These are phyloP conservation scores for Penicillium sp. DNA, from an alignment of 2,329 filamentous ascomycete species.

Conservation along the genomic window DNA sequence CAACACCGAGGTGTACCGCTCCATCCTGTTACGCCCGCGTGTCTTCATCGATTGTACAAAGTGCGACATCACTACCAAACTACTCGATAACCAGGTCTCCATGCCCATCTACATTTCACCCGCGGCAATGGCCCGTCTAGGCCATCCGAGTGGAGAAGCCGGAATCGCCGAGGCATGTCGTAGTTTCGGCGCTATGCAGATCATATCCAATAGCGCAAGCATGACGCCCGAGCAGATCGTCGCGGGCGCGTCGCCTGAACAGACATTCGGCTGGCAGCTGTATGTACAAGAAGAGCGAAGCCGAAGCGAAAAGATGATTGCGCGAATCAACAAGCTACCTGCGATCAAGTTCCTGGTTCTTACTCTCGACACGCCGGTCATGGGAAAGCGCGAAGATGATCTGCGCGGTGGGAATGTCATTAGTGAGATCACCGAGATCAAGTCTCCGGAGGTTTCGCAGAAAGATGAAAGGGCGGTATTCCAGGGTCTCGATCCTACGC, in stretches of 20 bases:
- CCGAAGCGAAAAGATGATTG: slow-evolving; percentile 79
- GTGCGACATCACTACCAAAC: slow-evolving; percentile 73
- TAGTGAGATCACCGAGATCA: slow-evolving; percentile 47
- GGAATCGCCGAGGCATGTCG: slow-evolving; percentile 79
- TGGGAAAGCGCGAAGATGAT: slow-evolving; percentile 80
- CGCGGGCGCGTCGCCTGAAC: slow-evolving; percentile 64
- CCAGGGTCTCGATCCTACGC: slow-evolving; percentile 77
- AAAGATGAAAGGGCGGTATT: slow-evolving; percentile 61
- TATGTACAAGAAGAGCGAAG: slow-evolving; percentile 83
- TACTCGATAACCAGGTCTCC: slow-evolving; percentile 70
- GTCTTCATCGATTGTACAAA: slow-evolving; percentile 82
- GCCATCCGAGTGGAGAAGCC: slow-evolving; percentile 78
- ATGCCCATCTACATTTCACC: slow-evolving; percentile 81
- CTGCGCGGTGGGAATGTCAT: slow-evolving; percentile 35
- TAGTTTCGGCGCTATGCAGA: slow-evolving; percentile 74
- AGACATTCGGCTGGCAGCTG: slow-evolving; percentile 92
- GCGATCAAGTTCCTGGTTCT: slow-evolving; percentile 81
- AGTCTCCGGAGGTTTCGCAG: slow-evolving; percentile 39
- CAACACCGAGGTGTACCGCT: slow-evolving; percentile 76
- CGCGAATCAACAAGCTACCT: slow-evolving; percentile 69
- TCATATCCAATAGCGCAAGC: slow-evolving; percentile 87
- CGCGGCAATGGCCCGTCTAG: slow-evolving; percentile 88
- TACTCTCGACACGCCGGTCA: slow-evolving; percentile 87
- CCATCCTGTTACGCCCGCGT: slow-evolving; percentile 82
- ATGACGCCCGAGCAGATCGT: slow-evolving; percentile 92